Percentiles rank a stretch among this genome's conserved stretches.
Conservation (phyloP, 2,329 filamentous ascomycete genomes). For the Cladosporium sphaerospermum region DNA sequence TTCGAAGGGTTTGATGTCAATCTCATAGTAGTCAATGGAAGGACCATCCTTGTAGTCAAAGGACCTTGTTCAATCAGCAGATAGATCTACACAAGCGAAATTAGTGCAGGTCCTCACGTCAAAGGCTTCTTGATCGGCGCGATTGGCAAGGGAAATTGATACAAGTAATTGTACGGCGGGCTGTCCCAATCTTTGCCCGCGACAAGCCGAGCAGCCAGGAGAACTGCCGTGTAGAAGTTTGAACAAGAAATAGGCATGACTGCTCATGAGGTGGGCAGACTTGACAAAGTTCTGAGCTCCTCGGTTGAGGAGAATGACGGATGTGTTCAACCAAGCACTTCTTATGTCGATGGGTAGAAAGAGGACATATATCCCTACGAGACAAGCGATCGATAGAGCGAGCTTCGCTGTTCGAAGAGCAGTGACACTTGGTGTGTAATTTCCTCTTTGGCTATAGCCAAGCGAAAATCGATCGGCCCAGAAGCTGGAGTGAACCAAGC, state of each 20-base stretch:
- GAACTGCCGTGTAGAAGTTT: background rate
- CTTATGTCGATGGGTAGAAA: too few species aligned
- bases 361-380: too few species aligned
- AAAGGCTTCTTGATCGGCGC: constrained; percentile 19
- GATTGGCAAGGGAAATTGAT: constrained; percentile 18
- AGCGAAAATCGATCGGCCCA: too few species aligned
- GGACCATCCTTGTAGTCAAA: background rate
- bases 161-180: constrained; percentile 20
- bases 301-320: too few species aligned
- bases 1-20: constrained; percentile 37
- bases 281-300: too few species aligned
- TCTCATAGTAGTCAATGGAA: constrained; percentile 43
- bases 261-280: too few species aligned
- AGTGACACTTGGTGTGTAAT: too few species aligned
- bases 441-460: too few species aligned
- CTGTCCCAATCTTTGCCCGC: constrained; percentile 14
- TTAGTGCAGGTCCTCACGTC: constrained; percentile 18
- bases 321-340: too few species aligned
- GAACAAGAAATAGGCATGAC: background rate
- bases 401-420: too few species aligned
- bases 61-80: background rate
- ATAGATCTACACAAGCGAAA: constrained; percentile 19
- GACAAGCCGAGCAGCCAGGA: background rate
- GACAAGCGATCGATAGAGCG: too few species aligned
- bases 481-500: too few species aligned